A percentile compares a stretch with the other conserved stretches of the same genome.
These are phyloP conservation scores for Verbena officinalis DNA, from an alignment of 257 asterid genomes.

Conservation along the genomic window DNA sequence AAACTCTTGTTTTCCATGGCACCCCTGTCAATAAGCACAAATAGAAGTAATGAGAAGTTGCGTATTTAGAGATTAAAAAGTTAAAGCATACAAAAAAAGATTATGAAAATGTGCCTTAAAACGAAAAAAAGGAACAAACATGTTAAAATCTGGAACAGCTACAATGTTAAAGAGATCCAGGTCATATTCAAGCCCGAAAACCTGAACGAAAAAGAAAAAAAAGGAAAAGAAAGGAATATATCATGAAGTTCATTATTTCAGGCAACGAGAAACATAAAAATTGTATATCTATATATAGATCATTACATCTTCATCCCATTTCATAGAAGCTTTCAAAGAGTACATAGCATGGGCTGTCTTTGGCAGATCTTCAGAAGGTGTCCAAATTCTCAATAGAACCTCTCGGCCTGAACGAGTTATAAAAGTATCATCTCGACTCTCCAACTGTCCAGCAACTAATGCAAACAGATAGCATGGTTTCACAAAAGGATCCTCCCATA, in stretches of 20 bases:
- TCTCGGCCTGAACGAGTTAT: slow-evolving; percentile 63
- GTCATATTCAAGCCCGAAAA: slow-evolving; percentile 73
- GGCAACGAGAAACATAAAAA: slow-evolving; percentile 5
- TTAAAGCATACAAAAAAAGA: slow-evolving; percentile 2
- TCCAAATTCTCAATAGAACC: slow-evolving; percentile 67
- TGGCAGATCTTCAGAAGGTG: slow-evolving; percentile 68
- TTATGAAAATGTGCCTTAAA: background rate
- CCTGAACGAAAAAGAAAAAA: slow-evolving; percentile 43
- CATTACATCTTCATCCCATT: slow-evolving; percentile 77
- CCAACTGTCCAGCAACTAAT: slow-evolving; percentile 69
- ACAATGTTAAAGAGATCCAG: slow-evolving; percentile 72
- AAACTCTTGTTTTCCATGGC: slow-evolving; percentile 82
- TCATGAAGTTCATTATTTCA: background rate
- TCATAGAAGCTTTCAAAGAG: slow-evolving; percentile 74
- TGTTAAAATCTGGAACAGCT: slow-evolving; percentile 72
- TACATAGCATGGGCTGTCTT: slow-evolving; percentile 76
- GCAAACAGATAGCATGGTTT: slow-evolving; percentile 79
- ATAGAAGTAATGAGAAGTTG: slow-evolving; percentile 12
- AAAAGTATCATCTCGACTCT: slow-evolving; percentile 63
- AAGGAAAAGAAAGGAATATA: too few relatives aligned
- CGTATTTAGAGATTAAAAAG: too few relatives aligned
- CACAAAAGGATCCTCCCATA: slow-evolving; percentile 71
- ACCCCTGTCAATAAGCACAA: slow-evolving; percentile 49
- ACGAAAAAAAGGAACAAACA: slow-evolving; percentile 52
- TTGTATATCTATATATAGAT: background rate